phyloP scores from a whole-genome alignment of 2,329 filamentous ascomycete species.

The Lachnellula hyalina region DNA sequence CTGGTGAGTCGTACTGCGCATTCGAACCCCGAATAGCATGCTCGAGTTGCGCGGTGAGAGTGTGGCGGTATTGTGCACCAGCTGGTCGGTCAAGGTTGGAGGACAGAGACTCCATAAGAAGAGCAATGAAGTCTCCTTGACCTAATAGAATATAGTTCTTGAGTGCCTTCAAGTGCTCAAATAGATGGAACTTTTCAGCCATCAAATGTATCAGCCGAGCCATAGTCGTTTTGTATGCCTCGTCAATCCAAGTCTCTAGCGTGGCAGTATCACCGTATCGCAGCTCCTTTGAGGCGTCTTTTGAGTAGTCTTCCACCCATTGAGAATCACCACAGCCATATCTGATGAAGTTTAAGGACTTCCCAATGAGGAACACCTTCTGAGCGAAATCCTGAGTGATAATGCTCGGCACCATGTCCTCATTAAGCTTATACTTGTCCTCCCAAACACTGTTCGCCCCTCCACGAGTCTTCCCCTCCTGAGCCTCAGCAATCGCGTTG shows the following conservation, averaged over 20 bases:
- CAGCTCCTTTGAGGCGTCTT: constrained; percentile 84
- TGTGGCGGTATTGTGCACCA: constrained; percentile 95
- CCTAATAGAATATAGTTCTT: constrained; percentile 94
- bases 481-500: constrained; percentile 36
- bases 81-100: constrained; percentile 90
- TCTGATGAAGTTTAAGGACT: constrained; percentile 96
- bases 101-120: constrained; percentile 94
- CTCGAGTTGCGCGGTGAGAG: constrained; percentile 93
- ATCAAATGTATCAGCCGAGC: constrained; percentile 88
- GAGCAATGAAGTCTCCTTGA: constrained; percentile 92
- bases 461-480: constrained; percentile 47
- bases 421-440: constrained; percentile 86
- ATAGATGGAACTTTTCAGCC: constrained; percentile 91
- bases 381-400: constrained; percentile 91
- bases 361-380: constrained; percentile 95
- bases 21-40: constrained; percentile 97
- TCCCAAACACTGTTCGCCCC: constrained; percentile 93
- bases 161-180: constrained; percentile 83
- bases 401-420: constrained; percentile 85
- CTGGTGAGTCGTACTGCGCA: constrained; percentile 88
- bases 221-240: constrained; percentile 98
- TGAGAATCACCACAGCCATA: constrained; percentile 89
- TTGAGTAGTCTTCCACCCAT: constrained; percentile 96
- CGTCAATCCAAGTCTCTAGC: constrained; percentile 87
- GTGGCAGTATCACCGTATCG: constrained; percentile 90